Evolutionary conservation across 495 filamentous ascomycete species (phyloP), one percentile per base, ranked within the genome.

Genomic region (Rostrohypoxylon terebratum): DNA sequence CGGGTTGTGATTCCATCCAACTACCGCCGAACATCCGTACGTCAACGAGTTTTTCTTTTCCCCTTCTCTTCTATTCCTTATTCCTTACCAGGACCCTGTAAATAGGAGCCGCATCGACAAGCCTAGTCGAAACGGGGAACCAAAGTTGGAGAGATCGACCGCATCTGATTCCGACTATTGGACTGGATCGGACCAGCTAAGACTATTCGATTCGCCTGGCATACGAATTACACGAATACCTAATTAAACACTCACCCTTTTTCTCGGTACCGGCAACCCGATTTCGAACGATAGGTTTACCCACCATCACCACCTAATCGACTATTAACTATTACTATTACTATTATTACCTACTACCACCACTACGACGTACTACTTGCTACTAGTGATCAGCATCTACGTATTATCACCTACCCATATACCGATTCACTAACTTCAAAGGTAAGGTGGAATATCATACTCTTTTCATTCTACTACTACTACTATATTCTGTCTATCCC

Each of bases 71-170:
- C 18, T 51, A 38, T 38, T 38, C 36, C 36, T 38, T 42, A 38
- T 28, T 28, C 34, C 8, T 21, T 40, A 42, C 34, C 34, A 4
- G 55, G 36, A 59, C 55, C 36, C 36, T 48, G 59, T 69, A 66
- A 53, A 58, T 74, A 58, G 71, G 71, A 74, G 71, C 71, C 71
- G 71, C 71, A 74, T 74, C 62, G 66, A 74, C 71, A 74, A 66
- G 66, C 62, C 62, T 74, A 28, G 61, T 66, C 71, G 51, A 65
- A 64, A 74, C 55, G 48, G 71, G 63, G 66, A 65, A 53, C 71
- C 71, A 65, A 63, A 74, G 62, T 69, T 74, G 66, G 71, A 62
- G 68, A 74, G 71, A 74, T 74, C 71, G 66, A 74, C 71, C 51
- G 44, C 66, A 66, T 54, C 62, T 51, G 62, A 66, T 62, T 57